These are phyloP conservation scores for Lentinula lateritia DNA, from an alignment of 768 basidiomycete species.

Conservation along the genomic window DNA sequence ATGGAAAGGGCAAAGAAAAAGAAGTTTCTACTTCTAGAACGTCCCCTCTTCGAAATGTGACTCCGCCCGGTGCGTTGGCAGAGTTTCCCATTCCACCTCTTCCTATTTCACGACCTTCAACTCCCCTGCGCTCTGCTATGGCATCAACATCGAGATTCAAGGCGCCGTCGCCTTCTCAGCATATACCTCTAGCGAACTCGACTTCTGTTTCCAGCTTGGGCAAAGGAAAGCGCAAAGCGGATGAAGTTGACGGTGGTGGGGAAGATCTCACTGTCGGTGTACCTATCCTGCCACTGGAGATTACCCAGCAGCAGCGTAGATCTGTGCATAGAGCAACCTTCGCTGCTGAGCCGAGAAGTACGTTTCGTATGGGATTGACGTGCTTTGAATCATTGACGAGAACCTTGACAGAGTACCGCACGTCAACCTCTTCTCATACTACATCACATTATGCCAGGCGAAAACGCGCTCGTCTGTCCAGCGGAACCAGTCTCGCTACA, in stretches of 20 bases:
- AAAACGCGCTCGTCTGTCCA: conserved; percentile 2
- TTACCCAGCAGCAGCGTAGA: not conserved
- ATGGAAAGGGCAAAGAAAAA: not conserved
- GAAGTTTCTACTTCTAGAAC: not conserved
- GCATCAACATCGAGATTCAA: not conserved
- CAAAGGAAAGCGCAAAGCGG: conserved; percentile 3
- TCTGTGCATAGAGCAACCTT: not conserved
- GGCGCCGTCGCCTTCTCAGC: not conserved
- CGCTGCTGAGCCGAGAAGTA: conserved; percentile 3
- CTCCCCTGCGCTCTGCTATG: not conserved
- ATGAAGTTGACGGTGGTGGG: not conserved
- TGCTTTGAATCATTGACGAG: not conserved
- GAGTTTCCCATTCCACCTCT: not conserved
- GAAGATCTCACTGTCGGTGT: not conserved
- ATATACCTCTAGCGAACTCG: not conserved
- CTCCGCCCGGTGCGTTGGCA: not conserved
- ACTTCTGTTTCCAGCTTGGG: not conserved
- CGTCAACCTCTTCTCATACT: conserved; percentile 1
- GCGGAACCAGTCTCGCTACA: not conserved
- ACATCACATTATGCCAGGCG: conserved; percentile 1
- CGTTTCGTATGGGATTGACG: not conserved
- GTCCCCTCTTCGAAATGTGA: not conserved
- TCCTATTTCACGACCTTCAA: not conserved
- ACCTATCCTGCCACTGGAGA: not conserved
- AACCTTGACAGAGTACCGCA: not conserved